A percentile compares a stretch with the other conserved stretches of the same genome.
These are phyloP conservation scores for Polytolypa hystricis DNA, from an alignment of 2,329 filamentous ascomycete species.

Conservation along the genomic window DNA sequence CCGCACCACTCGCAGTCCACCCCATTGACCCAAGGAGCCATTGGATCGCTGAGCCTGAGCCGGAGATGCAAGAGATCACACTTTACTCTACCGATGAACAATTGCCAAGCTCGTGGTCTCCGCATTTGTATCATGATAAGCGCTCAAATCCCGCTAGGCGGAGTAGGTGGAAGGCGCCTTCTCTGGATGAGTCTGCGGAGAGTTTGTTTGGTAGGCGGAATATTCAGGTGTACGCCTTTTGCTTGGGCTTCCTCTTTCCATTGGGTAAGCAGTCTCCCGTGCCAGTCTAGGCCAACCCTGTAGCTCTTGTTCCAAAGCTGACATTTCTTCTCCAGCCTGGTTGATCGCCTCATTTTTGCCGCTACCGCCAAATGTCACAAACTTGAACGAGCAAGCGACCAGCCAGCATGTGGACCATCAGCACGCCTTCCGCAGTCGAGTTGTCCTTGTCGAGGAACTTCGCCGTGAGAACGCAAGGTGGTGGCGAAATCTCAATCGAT, in stretches of 20 bases:
- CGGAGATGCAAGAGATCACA: slow-evolving; percentile 11
- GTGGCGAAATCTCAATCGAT: slow-evolving; percentile 53
- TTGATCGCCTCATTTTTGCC: slow-evolving; percentile 67
- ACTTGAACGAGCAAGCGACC: slow-evolving; percentile 40
- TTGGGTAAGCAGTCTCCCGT: slow-evolving; percentile 56
- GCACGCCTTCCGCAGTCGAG: slow-evolving; percentile 33
- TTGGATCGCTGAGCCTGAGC: slow-evolving; percentile 27
- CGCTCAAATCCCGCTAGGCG: slow-evolving; percentile 41
- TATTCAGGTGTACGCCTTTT: slow-evolving; percentile 63
- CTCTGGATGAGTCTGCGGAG: slow-evolving; percentile 53
- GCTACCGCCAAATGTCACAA: slow-evolving; percentile 48
- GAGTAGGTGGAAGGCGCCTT: slow-evolving; percentile 64
- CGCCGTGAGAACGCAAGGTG: slow-evolving; percentile 50
- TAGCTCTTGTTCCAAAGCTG: too few species aligned
- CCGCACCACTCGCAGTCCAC: slow-evolving; percentile 20
- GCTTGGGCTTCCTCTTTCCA: slow-evolving; percentile 66
- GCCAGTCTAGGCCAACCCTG: slow-evolving; percentile 13
- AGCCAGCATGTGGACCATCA: slow-evolving; percentile 25
- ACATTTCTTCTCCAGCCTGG: slow-evolving; percentile 57
- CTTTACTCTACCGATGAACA: slow-evolving; percentile 21
- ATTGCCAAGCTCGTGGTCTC: slow-evolving; percentile 58
- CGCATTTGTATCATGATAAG: slow-evolving; percentile 57
- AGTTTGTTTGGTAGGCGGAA: slow-evolving; percentile 56
- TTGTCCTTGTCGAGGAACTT: slow-evolving; percentile 36
- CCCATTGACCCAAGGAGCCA: slow-evolving; percentile 33